phyloP scores from a whole-genome alignment of 257 asterid species.

The Rhazya stricta region DNA sequence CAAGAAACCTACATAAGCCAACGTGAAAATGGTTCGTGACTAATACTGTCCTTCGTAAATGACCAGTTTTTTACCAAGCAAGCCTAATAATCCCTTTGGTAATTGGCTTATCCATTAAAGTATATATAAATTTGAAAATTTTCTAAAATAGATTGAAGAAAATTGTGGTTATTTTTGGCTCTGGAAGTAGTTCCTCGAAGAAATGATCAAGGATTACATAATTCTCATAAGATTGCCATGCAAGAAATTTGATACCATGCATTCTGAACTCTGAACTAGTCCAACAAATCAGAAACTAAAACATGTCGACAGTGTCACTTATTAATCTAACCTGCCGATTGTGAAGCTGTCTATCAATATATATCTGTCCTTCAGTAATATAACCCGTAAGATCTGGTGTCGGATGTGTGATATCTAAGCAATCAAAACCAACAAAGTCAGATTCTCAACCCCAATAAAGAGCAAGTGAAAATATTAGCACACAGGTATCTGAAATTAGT shows the following conservation, averaged over 20 bases:
- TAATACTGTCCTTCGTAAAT: background rate
- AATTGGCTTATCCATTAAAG: background rate
- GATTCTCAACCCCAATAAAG: slow-evolving; percentile 9
- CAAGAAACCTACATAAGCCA: background rate
- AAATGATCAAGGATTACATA: background rate
- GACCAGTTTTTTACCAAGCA: background rate
- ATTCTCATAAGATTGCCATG: background rate
- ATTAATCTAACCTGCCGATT: slow-evolving; percentile 39
- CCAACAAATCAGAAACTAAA: background rate
- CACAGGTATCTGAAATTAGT: background rate
- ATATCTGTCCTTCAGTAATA: slow-evolving; percentile 98
- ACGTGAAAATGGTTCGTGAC: background rate
- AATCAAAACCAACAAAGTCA: slow-evolving; percentile 23
- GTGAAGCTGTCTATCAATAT: slow-evolving; percentile 88
- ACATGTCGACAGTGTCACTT: background rate
- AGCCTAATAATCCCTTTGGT: background rate
- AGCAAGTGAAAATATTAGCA: background rate
- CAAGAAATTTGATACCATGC: background rate
- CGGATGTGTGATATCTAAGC: slow-evolving; percentile 96
- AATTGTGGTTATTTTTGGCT: background rate
- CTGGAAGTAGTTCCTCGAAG: too few species aligned
- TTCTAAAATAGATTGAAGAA: background rate
- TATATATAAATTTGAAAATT: background rate
- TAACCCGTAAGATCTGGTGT: slow-evolving; percentile 99
- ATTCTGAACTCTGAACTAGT: background rate